Percentiles rank a stretch among this genome's conserved stretches.
These are phyloP conservation scores for Taphrina confusa DNA, from an alignment of 1,139 yeast genomes.

Conservation along the genomic window DNA sequence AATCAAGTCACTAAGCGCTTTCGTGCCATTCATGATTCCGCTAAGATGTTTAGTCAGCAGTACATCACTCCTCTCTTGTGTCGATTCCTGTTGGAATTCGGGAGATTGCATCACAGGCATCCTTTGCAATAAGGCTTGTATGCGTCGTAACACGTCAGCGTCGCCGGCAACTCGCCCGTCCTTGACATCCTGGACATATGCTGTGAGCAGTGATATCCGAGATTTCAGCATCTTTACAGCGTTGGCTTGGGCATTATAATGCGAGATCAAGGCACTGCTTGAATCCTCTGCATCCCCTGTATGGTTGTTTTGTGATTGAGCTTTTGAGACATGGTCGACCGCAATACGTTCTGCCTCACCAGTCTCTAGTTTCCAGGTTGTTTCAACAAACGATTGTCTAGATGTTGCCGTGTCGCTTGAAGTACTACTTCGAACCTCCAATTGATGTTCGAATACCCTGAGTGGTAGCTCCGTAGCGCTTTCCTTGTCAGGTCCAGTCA, in stretches of 20 bases:
- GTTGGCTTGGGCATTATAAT: constrained; percentile 13
- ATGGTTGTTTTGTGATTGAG: background rate
- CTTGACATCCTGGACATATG: constrained; percentile 13
- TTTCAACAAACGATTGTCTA: background rate
- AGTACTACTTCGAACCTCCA: constrained; percentile 1
- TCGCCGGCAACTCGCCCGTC: background rate
- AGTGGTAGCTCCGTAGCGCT: constrained; percentile 20
- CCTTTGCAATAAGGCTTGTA: constrained; percentile 18
- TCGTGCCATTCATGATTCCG: constrained; percentile 9
- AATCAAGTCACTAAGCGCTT: constrained; percentile 6
- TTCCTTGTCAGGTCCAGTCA: background rate
- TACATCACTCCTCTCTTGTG: constrained; percentile 4
- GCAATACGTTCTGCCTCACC: constrained; percentile 30
- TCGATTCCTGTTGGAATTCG: background rate
- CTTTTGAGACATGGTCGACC: constrained; percentile 26
- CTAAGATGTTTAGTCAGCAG: constrained; percentile 4
- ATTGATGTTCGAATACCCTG: constrained; percentile 2
- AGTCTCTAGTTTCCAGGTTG: constrained; percentile 19
- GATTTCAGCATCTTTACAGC: constrained; percentile 15
- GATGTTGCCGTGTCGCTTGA: background rate
- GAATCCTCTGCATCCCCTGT: background rate
- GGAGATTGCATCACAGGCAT: constrained; percentile 25
- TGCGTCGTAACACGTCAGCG: background rate
- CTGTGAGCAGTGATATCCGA: constrained; percentile 5
- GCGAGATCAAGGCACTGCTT: background rate